Percentiles rank a stretch among this genome's conserved stretches.
These are phyloP conservation scores for Knoxia roxburghii DNA, from an alignment of 257 asterid species.

Conservation along the genomic window DNA sequence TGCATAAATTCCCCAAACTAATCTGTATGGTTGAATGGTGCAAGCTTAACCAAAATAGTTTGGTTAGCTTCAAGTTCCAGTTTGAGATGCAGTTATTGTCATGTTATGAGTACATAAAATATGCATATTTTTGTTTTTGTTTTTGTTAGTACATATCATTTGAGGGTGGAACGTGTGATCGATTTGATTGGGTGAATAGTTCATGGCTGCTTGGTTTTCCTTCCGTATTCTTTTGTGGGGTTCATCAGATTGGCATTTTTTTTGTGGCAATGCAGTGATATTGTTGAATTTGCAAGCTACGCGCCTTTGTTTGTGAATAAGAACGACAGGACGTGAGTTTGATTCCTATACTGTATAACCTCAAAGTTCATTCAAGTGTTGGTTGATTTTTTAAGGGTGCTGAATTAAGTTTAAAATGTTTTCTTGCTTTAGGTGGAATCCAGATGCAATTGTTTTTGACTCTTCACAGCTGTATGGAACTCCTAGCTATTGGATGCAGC, in stretches of 20 bases:
- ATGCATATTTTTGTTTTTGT: background rate
- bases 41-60: background rate
- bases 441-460: slow-evolving; percentile 91
- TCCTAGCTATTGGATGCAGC: slow-evolving; percentile 99
- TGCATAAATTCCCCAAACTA: too few species aligned
- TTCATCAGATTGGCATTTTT: slow-evolving; percentile 11
- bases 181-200: too few species aligned
- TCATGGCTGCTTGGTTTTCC: background rate
- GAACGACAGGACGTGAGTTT: slow-evolving; percentile 60
- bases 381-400: background rate
- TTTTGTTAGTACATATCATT: background rate
- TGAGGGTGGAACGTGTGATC: background rate
- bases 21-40: background rate
- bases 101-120: background rate
- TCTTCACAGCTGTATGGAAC: slow-evolving; percentile 72
- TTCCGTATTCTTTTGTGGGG: background rate
- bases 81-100: background rate
- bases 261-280: slow-evolving; percentile 46
- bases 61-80: background rate
- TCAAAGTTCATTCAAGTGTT: background rate
- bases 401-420: background rate
- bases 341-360: slow-evolving; percentile 8
- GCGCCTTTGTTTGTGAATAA: slow-evolving; percentile 84
- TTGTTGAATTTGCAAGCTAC: slow-evolving; percentile 83
- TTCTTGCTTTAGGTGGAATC: slow-evolving; percentile 56